These are phyloP conservation scores for Xylariaceae sp. DNA, from an alignment of 2,329 filamentous ascomycete species.

Conservation along the genomic window DNA sequence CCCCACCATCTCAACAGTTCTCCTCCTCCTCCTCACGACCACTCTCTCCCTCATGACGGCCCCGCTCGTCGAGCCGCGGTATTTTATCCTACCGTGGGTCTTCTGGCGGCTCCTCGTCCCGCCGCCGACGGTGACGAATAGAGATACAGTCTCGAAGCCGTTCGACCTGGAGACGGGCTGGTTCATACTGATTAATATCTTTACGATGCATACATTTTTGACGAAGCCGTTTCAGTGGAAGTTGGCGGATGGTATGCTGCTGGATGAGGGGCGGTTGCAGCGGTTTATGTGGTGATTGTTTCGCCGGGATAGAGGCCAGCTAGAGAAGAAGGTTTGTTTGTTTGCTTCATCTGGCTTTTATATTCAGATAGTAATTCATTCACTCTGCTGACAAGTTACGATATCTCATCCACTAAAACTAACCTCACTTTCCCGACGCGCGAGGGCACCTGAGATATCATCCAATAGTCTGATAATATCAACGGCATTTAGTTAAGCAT, in stretches of 20 bases:
- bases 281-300: slow-evolving; percentile 71
- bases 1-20: slow-evolving; percentile 45
- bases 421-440: no score
- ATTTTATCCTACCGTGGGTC: slow-evolving; percentile 93
- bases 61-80: slow-evolving; percentile 88
- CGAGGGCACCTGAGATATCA: no score
- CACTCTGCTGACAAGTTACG: no score
- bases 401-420: no score
- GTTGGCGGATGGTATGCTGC: slow-evolving; percentile 44
- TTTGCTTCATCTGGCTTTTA: no score
- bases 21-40: slow-evolving; percentile 63
- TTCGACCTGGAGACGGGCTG: slow-evolving; percentile 57
- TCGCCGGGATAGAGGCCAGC: no score
- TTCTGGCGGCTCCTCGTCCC: slow-evolving; percentile 80
- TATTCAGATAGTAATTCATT: no score
- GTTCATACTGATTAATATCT: slow-evolving; percentile 60
- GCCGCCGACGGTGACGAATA: slow-evolving; percentile 30
- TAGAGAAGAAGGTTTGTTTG: no score
- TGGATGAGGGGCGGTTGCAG: slow-evolving; percentile 57
- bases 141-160: slow-evolving; percentile 25
- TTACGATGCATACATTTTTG: slow-evolving; percentile 68
- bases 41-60: slow-evolving; percentile 77
- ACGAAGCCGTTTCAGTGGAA: slow-evolving; percentile 63
- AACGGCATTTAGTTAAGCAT: no score
- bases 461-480: no score